phyloP scores from a whole-genome alignment of 768 basidiomycete genomes.

The Lyophyllum shimeji region DNA sequence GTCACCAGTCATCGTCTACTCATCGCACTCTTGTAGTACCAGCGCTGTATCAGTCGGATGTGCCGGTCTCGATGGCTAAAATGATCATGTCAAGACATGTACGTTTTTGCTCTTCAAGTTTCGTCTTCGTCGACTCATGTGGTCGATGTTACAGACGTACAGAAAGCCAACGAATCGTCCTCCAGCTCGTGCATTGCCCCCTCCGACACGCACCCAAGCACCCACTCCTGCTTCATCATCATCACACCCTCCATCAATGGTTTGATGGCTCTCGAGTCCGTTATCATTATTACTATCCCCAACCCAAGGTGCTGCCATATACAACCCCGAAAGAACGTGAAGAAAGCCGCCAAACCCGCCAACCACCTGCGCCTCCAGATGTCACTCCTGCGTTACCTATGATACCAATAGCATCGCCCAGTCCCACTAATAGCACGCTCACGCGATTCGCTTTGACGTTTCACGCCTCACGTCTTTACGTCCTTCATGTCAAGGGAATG shows the following conservation, averaged over 20 bases:
- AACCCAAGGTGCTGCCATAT: constrained; percentile 2
- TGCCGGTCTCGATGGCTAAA: constrained; percentile 50
- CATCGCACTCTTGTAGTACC: constrained; percentile 29
- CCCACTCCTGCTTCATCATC: constrained; percentile 8
- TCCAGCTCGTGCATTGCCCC: constrained; percentile 15
- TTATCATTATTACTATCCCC: constrained; percentile 22
- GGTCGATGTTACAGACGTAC: constrained; percentile 14
- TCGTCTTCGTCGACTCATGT: neutral
- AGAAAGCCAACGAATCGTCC: constrained; percentile 23
- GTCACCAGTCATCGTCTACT: neutral
- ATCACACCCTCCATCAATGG: constrained; percentile 18
- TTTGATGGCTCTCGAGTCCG: constrained; percentile 13
- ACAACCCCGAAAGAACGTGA: neutral
- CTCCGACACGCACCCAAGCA: constrained; percentile 7
- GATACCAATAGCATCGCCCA: constrained; percentile 5
- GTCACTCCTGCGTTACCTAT: constrained; percentile 5
- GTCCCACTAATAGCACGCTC: constrained; percentile 4
- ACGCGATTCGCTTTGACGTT: constrained; percentile 9
- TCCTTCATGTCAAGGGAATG: neutral
- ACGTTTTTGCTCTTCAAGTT: constrained; percentile 13
- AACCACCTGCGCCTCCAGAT: neutral
- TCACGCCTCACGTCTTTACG: constrained; percentile 11
- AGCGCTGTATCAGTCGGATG: constrained; percentile 40
- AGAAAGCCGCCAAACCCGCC: constrained; percentile 6
- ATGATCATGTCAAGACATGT: constrained; percentile 56